Evolutionary conservation across 345 rosid genomes (phyloP), one percentile per base, ranked within the genome.

Genomic region (Litchi chinensis): DNA sequence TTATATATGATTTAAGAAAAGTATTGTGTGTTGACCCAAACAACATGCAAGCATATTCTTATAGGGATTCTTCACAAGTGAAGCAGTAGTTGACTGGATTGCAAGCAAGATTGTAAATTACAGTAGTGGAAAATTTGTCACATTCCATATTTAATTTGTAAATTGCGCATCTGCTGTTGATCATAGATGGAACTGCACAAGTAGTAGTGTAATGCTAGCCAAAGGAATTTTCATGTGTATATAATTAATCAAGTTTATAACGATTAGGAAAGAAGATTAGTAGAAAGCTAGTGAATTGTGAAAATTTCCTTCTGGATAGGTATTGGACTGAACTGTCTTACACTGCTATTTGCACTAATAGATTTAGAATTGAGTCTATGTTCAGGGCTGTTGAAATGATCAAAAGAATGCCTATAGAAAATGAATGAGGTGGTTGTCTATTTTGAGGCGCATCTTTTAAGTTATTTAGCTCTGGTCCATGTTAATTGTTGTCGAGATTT

Each of bases 81-180:
- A 59, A 59, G 76, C 76, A n/a, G n/a, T 60, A 60, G 65, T n/a
- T 60, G 22, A 19, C 9, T 22, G 9, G 65, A 60, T 60, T 60
- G 65, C 59, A 60, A 60, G 65, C 28, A 60, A 60, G 28, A 10
- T 60, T 6, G 26, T 60, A n/a, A 59, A 21, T 60, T 7, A n/a
- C 5, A 60, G 4, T 22, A 19, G 22, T 60, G 28, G 65, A n/a
- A 60, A 60, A 57, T 56, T 32, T 56, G 37, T 40, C 37, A 13
- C 40, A 8, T 40, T 65, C 40, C 12, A 18, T 19, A 22, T 52
- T 40, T 9, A n/a, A 57, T 73, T 8, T 73, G 65, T 59, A 60
- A n/a, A 60, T 60, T n/a, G 65, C 4, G 11, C 65, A 21, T 60
- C 22, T 21, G 65, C 65, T 60, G 60, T 21, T 54, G 65, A 8